phyloP scores from a whole-genome alignment of 345 rosid genomes.

The Rubroshorea leprosula region DNA sequence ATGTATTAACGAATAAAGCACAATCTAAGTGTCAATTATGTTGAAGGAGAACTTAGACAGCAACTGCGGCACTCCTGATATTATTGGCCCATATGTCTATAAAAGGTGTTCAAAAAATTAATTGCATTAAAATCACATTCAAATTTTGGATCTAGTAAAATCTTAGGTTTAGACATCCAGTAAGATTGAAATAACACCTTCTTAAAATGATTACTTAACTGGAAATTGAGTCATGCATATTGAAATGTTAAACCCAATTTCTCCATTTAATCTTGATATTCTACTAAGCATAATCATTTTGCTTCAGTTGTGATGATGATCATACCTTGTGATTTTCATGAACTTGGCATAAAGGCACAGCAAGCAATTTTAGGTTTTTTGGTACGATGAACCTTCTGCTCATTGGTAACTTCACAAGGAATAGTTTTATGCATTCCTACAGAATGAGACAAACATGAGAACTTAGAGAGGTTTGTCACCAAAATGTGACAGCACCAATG shows the following conservation, averaged over 20 bases:
- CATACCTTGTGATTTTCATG: slow-evolving; percentile 69
- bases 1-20: background rate
- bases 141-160: too few relatives aligned
- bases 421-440: slow-evolving; percentile 79
- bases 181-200: too few relatives aligned
- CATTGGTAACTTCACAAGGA: slow-evolving; percentile 52
- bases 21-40: slow-evolving; percentile 35
- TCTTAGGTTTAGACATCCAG: too few relatives aligned
- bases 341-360: slow-evolving; percentile 73
- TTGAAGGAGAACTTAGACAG: slow-evolving; percentile 75
- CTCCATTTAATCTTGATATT: background rate
- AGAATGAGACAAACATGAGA: slow-evolving; percentile 4
- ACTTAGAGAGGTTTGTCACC: background rate
- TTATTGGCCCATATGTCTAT: slow-evolving; percentile 73
- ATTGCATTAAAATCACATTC: background rate
- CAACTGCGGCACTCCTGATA: slow-evolving; percentile 71
- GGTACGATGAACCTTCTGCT: slow-evolving; percentile 72
- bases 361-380: slow-evolving; percentile 68
- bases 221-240: background rate
- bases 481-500: slow-evolving; percentile 6
- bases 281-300: background rate
- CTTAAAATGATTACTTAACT: background rate
- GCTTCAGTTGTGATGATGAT: background rate
- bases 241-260: background rate
- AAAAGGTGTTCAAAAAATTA: slow-evolving; percentile 7